Evolutionary conservation across 306 rosid species (phyloP).

Genomic region (Prunus mira): DNA sequence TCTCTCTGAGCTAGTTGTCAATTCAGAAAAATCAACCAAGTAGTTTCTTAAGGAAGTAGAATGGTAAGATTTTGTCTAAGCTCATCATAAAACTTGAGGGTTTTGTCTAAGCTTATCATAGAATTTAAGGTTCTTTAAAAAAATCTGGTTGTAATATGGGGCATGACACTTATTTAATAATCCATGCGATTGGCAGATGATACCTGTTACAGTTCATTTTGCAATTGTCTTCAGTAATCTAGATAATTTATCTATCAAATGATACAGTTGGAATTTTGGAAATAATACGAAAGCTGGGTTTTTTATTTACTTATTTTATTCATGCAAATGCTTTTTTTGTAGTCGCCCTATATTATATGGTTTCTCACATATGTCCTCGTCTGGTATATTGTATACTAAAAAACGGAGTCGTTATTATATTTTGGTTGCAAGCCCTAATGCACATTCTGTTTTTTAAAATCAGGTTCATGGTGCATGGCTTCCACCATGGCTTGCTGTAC

Average conservation of each 20-base stretch:
- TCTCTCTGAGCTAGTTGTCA: background rate
- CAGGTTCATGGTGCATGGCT: conserved; percentile 90
- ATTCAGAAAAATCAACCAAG: background rate
- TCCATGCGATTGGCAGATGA: background rate
- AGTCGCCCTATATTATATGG: background rate
- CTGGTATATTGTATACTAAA: background rate
- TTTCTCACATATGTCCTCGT: background rate
- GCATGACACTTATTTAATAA: background rate
- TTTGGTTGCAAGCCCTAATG: conserved; percentile 22
- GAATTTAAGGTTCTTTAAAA: background rate
- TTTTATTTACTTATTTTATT: background rate
- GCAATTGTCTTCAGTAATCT: background rate
- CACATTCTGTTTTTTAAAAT: conserved; percentile 25
- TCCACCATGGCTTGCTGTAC: conserved; percentile 89
- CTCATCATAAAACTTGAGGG: background rate
- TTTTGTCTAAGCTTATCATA: background rate
- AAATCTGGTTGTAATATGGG: background rate
- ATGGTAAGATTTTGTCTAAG: background rate
- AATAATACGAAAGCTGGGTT: background rate
- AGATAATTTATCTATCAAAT: background rate
- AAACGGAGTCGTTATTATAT: background rate
- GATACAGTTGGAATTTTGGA: background rate
- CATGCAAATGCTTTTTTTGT: background rate
- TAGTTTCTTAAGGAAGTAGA: background rate
- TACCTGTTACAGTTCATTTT: background rate